phyloP scores from a whole-genome alignment of 345 rosid species.

The Adansonia digitata region DNA sequence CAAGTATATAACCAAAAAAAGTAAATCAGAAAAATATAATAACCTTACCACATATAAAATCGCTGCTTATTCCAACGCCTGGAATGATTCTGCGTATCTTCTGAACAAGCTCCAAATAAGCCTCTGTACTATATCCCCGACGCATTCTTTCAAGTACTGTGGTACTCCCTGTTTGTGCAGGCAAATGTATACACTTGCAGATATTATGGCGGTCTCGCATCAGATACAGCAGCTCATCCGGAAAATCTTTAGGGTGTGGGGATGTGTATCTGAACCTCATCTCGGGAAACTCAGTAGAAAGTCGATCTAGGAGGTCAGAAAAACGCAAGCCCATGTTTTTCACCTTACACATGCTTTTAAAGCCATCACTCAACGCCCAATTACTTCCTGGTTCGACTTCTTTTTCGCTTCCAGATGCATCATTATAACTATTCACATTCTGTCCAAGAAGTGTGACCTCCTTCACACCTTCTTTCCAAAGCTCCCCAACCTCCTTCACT shows the following conservation, averaged over 20 bases:
- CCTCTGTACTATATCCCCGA: conserved; percentile 87
- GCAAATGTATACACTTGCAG: conserved; percentile 81
- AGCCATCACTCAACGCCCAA: conserved; percentile 82
- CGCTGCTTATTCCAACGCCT: conserved; percentile 78
- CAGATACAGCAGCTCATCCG: conserved; percentile 66
- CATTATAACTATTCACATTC: conserved; percentile 93
- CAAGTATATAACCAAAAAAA: neutral
- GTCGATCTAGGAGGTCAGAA: conserved; percentile 80
- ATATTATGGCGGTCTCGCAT: conserved; percentile 81
- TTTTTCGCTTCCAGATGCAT: conserved; percentile 49
- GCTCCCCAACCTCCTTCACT: conserved; percentile 74
- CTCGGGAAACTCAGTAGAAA: conserved; percentile 79
- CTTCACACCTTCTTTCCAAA: conserved; percentile 83
- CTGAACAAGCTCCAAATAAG: conserved; percentile 85
- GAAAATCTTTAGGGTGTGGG: conserved; percentile 94
- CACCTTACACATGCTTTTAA: conserved; percentile 75
- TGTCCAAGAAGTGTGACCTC: conserved; percentile 94
- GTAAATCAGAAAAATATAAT: neutral
- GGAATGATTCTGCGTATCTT: conserved; percentile 73
- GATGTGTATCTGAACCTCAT: conserved; percentile 96
- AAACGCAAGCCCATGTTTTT: conserved; percentile 72
- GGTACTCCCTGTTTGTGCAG: conserved; percentile 89
- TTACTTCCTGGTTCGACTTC: conserved; percentile 61
- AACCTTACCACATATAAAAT: conserved; percentile 80
- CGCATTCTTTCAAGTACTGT: conserved; percentile 75